These are phyloP conservation scores for Suhomyces panamericanus DNA, from an alignment of 1,139 yeast species.

Conservation along the genomic window DNA sequence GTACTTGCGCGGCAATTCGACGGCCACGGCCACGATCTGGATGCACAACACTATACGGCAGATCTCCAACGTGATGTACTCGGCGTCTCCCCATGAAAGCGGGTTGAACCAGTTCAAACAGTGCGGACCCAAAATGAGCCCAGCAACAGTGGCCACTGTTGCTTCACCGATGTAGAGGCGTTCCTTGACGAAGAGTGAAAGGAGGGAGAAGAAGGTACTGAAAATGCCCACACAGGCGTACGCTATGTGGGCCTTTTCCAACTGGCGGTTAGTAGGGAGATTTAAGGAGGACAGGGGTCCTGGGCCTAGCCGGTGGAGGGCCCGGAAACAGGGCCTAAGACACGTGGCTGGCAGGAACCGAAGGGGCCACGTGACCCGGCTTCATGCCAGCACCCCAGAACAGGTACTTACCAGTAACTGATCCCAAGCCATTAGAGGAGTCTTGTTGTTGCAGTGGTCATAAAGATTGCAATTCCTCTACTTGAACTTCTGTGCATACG, in stretches of 20 bases:
- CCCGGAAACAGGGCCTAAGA: not conserved
- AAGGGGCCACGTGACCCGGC: too few relatives aligned
- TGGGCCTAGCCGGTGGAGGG: not conserved
- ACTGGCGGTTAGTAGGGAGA: conserved; percentile 24
- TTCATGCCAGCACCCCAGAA: not conserved
- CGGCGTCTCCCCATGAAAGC: conserved; percentile 86
- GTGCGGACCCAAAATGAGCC: conserved; percentile 91
- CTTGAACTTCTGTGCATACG: not conserved
- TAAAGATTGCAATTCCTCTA: not conserved
- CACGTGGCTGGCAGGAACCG: too few relatives aligned
- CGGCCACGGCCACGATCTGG: conserved; percentile 97
- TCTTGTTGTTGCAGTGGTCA: not conserved
- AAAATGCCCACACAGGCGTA: conserved; percentile 93
- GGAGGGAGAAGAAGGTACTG: conserved; percentile 79
- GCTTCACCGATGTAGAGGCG: conserved; percentile 92
- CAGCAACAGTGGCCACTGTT: conserved; percentile 88
- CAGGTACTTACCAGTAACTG: conserved; percentile 39
- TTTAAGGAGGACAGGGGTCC: not conserved
- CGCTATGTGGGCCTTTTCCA: conserved; percentile 70
- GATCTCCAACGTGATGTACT: conserved; percentile 81
- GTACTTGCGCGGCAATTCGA: conserved; percentile 90
- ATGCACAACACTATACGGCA: conserved; percentile 86
- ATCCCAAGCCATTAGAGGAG: conserved; percentile 35
- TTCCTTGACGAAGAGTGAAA: conserved; percentile 91
- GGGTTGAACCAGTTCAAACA: conserved; percentile 90